phyloP scores from a whole-genome alignment of 345 rosid species.

The Populus nigra region DNA sequence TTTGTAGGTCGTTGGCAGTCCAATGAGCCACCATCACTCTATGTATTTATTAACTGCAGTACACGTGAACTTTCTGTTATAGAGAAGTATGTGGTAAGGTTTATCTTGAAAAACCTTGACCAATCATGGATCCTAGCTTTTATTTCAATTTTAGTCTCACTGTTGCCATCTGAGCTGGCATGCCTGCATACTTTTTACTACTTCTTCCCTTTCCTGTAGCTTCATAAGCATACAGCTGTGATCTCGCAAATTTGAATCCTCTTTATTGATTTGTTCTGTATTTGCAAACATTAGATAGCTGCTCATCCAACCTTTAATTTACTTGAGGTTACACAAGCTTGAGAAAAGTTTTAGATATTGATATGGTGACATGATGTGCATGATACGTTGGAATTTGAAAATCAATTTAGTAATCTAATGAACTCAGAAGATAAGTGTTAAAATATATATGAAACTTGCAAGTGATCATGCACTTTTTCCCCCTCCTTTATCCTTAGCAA shows the following conservation, averaged over 20 bases:
- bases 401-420: background rate
- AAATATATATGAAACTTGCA: background rate
- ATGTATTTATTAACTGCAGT: constrained; percentile 81
- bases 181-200: background rate
- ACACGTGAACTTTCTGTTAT: constrained; percentile 77
- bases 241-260: constrained; percentile 7
- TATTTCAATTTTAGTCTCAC: background rate
- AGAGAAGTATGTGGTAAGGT: constrained; percentile 89
- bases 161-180: background rate
- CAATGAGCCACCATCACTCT: constrained; percentile 73
- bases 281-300: background rate
- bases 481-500: background rate
- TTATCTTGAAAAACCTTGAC: constrained; percentile 5
- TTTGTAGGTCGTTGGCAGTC: constrained; percentile 76
- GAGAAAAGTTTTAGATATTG: background rate
- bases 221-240: background rate
- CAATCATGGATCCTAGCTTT: constrained; percentile 5
- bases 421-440: background rate
- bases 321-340: background rate
- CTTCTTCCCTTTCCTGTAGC: background rate
- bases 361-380: background rate
- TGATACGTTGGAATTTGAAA: background rate
- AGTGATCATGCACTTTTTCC: background rate
- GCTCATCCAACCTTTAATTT: background rate
- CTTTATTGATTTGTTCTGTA: background rate